Percentiles rank a stretch among this genome's conserved stretches.
Evolutionary conservation across 1,284 basidiomycete species (phyloP).

Genomic region (Pseudozyma sp.): DNA sequence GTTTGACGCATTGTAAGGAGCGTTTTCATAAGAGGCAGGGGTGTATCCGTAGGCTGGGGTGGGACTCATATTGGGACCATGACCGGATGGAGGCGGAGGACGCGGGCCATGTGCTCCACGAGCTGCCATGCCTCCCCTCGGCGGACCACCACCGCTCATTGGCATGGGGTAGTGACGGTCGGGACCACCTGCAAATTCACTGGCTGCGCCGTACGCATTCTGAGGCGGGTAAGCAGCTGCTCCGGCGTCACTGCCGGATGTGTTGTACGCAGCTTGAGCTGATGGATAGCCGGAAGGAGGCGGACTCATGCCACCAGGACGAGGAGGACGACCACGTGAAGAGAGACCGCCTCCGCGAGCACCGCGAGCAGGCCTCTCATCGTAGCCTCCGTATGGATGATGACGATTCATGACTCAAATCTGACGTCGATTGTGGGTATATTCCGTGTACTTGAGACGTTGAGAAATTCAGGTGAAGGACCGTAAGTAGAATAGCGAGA

Average conservation of each 20-base stretch:
- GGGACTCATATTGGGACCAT: conserved; percentile 15
- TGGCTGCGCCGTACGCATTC: conserved; percentile 25
- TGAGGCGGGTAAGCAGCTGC: conserved; percentile 20
- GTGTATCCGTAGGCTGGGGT: conserved; percentile 31
- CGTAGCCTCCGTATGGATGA: conserved; percentile 84
- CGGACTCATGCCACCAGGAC: conserved; percentile 34
- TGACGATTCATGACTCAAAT: conserved; percentile 79
- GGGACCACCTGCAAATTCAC: conserved; percentile 39
- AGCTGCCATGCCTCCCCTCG: conserved; percentile 33
- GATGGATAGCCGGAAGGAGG: conserved; percentile 27
- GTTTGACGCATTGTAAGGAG: conserved; percentile 17
- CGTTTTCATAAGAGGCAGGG: conserved; percentile 24
- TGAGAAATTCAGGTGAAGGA: conserved; percentile 7
- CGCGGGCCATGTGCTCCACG: conserved; percentile 24
- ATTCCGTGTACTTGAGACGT: conserved; percentile 11
- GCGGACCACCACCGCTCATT: conserved; percentile 30
- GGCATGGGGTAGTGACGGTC: conserved; percentile 38
- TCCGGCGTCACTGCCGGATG: conserved; percentile 14
- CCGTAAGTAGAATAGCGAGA: conserved; percentile 4
- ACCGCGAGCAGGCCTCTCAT: conserved; percentile 70
- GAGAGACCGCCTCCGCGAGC: conserved; percentile 43
- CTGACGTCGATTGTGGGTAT: conserved; percentile 1
- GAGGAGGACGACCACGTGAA: conserved; percentile 29
- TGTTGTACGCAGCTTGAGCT: conserved; percentile 33
- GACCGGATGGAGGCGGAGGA: conserved; percentile 29